Evolutionary conservation across 441 rosid species (phyloP).

Genomic region (Croton laevigatus): DNA sequence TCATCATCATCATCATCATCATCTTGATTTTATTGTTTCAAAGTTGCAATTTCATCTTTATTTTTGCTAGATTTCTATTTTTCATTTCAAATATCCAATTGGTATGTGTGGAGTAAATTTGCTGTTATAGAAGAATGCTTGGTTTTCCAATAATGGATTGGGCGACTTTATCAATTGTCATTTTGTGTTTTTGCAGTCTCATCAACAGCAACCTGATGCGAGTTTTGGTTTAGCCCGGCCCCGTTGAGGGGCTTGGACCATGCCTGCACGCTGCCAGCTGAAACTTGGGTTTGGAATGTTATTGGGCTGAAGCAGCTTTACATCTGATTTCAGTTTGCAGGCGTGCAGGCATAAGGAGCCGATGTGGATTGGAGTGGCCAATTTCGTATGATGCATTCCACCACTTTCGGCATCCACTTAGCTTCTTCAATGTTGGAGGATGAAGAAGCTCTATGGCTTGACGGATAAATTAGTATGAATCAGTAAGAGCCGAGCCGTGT

Average conservation of each 20-base stretch:
- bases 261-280: constrained; percentile 83
- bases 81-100: neutral
- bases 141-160: constrained; percentile 6
- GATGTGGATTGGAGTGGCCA: constrained; percentile 38
- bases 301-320: constrained; percentile 23
- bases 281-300: constrained; percentile 27
- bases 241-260: constrained; percentile 94
- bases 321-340: constrained; percentile 32
- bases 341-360: constrained; percentile 67
- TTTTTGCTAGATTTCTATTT: neutral
- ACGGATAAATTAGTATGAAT: constrained; percentile 19
- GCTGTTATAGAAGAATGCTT: neutral
- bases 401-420: constrained; percentile 36
- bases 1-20: too few species aligned
- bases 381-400: constrained; percentile 22
- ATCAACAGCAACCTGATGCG: constrained; percentile 70
- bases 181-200: constrained; percentile 37
- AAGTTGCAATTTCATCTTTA: neutral
- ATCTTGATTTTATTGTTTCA: neutral
- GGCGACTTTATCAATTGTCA: neutral
- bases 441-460: constrained; percentile 35
- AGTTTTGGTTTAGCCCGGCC: constrained; percentile 94
- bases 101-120: neutral
- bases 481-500: constrained; percentile 30
- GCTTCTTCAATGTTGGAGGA: constrained; percentile 34